Base-by-base conservation (phyloP, 345 rosid species). In the Eucalyptus grandis region DNA sequence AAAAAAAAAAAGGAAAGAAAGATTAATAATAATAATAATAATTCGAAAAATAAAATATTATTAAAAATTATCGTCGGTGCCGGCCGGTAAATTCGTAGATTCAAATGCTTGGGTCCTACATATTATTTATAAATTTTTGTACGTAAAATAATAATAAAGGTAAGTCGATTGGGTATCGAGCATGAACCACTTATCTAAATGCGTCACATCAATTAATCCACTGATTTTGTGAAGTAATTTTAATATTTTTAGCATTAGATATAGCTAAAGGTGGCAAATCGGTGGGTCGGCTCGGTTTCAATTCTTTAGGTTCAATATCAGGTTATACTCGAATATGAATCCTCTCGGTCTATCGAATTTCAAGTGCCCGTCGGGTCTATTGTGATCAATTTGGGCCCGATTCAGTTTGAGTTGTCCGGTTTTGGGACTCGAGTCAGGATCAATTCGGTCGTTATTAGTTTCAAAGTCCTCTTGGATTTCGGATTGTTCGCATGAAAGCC, bases 11-110 rank as follows among this genome's bases (percentile, higher is more conserved):
- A 5, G 5, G 14, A 49, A 4, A 40, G 53, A 3, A 17, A 51
- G 8, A 15, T 50, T 2, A 49, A 16, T 6, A 51, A 16, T 14
- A 50, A 50, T 2, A 50, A 15, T 43, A 50, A 50, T 14, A 50
- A 50, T 50, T 16, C 1, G 0, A 0, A 53, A 53, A 53, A 53
- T 19, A 53, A 19, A 53, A 19, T 50, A 1, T 49, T 49, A 0
- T 49, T 49, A 51, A 51, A 51, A 7, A 3, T 51, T 53, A 53
- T 21, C 2, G 0, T 53, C 58, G 1, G 0, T 53, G 58, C 58
- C 11, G 0, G 1, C 5, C 11, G 2, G 4, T 43, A 43, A 43
- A 43, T 43, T 7, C 7, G 43, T 43, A 43, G 43, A 43, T 43
- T 43, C 43, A 43, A 43, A 37, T 37, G 14, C 27, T 72, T 37